Evolutionary conservation across 257 asterid genomes (phyloP).

Genomic region (Jasminum sambac): DNA sequence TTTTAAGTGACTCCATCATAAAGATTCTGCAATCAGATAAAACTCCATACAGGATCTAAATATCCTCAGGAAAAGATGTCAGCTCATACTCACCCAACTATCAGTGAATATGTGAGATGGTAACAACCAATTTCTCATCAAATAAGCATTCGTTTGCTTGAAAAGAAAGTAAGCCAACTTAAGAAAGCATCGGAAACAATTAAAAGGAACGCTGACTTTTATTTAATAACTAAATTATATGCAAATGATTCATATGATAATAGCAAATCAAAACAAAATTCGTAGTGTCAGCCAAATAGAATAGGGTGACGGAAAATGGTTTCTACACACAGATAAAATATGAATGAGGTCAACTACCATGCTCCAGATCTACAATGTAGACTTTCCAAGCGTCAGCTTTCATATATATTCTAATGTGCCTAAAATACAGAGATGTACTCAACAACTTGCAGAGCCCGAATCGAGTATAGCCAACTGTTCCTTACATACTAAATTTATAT

Average conservation of each 20-base stretch:
- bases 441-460: no score
- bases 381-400: background rate
- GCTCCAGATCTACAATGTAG: background rate
- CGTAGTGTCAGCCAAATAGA: background rate
- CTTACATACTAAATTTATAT: slow-evolving; percentile 14
- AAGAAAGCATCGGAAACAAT: background rate
- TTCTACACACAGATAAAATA: background rate
- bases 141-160: background rate
- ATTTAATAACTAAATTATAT: background rate
- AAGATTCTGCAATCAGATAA: slow-evolving; percentile 15
- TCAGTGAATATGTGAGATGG: background rate
- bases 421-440: background rate
- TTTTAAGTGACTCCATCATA: slow-evolving; percentile 28
- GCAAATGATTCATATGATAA: background rate
- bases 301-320: background rate
- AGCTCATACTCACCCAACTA: background rate
- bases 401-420: background rate
- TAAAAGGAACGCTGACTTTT: background rate
- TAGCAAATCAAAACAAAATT: background rate
- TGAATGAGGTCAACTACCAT: background rate
- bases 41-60: background rate
- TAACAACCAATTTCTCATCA: background rate
- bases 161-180: background rate
- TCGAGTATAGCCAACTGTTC: background rate
- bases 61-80: background rate